Base-by-base conservation (phyloP, 208 protist species). In the Spongospora subterranea region DNA sequence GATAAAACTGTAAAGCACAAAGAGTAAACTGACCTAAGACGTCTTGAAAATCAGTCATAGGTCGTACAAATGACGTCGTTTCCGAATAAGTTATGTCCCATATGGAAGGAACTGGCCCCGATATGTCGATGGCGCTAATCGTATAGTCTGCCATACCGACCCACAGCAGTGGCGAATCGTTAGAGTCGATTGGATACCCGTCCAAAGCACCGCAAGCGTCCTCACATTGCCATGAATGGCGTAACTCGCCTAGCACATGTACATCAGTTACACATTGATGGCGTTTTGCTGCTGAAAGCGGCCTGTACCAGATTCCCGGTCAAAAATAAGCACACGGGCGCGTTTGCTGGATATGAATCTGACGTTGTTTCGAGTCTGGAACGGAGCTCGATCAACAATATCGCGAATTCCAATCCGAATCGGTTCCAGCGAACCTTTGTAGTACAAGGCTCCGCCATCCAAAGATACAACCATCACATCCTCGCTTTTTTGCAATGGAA, bases 81-180 rank as follows among this genome's bases (percentile, higher is more conserved):
- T 82, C 71, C 35, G 71, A 82, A 82, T 82, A 82, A 6, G 71
- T 45, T 35, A 82, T 82, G 71, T 82, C 35, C 71, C 71, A 82
- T 17, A 29, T 32, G 54, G 54, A 29, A 17, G 54, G 20, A 17
- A 65, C 20, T 29, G 71, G 17, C 6, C 35, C 13, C 71, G n/a
- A 20, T n/a, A 35, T 6, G 71, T 82, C 71, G 17, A 82, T 82
- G 40, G 71, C 71, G 40, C 71, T 82, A n/a, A 82, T 43, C 35
- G 40, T 43, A n/a, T 45, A 35, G n/a, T 82, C 71, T 20, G 71
- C 71, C 6, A 6, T 6, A 43, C 71, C 71, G 17, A 82, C 40
- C 71, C 71, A 82, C 17, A 65, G 54, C 54, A 29, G 17, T 29
- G 20, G 17, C 54, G 54, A 65, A 29, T 65, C 54, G 29, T 65